phyloP scores from a whole-genome alignment of 371 early-diverging fungal species.

The Mucor lusitanicus region DNA sequence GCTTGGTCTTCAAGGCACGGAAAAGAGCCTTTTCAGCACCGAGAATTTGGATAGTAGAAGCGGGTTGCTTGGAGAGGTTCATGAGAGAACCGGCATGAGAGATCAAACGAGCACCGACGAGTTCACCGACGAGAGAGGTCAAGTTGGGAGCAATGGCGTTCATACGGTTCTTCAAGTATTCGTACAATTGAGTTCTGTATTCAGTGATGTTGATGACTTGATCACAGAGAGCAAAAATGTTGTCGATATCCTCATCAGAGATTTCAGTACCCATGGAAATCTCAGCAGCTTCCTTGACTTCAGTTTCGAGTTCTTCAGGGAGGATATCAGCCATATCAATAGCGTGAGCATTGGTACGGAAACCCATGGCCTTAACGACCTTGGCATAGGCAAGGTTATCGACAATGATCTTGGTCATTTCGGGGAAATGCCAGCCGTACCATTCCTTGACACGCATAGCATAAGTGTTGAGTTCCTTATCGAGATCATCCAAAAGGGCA shows the following conservation, averaged over 20 bases:
- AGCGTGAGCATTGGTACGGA: conserved; percentile 79
- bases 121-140: conserved; percentile 88
- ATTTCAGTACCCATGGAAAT: conserved; percentile 96
- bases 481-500: conserved; percentile 89
- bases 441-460: conserved; percentile 97
- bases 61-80: conserved; percentile 91
- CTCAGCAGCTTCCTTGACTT: conserved; percentile 82
- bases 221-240: conserved; percentile 72
- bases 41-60: conserved; percentile 95
- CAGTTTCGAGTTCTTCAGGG: conserved; percentile 89
- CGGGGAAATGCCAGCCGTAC: conserved; percentile 95
- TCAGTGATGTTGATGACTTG: conserved; percentile 86
- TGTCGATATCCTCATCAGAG: conserved; percentile 84
- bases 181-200: conserved; percentile 86
- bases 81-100: conserved; percentile 92
- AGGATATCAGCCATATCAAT: conserved; percentile 81
- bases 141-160: conserved; percentile 92
- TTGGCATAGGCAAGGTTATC: conserved; percentile 80
- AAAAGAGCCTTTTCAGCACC: conserved; percentile 99
- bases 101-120: conserved; percentile 92
- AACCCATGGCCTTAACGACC: conserved; percentile 70
- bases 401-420: conserved; percentile 78
- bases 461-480: conserved; percentile 96
- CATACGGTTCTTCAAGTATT: conserved; percentile 92
- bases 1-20: conserved; percentile 93